Evolutionary conservation across 495 filamentous ascomycete genomes (phyloP).

Genomic region (Apiosordaria backusii): DNA sequence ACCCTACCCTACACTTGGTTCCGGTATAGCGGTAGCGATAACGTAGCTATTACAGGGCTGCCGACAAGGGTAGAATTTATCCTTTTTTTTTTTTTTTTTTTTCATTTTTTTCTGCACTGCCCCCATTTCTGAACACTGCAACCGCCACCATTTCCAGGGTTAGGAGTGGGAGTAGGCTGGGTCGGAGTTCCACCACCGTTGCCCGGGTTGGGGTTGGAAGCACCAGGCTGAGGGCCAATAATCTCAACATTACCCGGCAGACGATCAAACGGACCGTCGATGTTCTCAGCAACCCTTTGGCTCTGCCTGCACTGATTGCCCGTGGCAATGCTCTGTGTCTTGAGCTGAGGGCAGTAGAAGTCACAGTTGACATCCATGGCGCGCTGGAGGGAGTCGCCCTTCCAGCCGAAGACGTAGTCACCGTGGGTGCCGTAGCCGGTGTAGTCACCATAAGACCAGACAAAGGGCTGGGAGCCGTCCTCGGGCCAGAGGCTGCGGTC

Average conservation of each 20-base stretch:
- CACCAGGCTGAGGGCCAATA: constrained; percentile 21
- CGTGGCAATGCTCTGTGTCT: constrained; percentile 26
- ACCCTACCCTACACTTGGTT: too few species aligned
- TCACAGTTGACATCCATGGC: constrained; percentile 40
- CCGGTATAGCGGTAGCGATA: too few species aligned
- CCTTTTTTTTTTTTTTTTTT: too few species aligned
- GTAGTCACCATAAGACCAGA: constrained; percentile 44
- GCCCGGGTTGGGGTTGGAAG: constrained; percentile 4
- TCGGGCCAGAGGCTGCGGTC: constrained; percentile 38
- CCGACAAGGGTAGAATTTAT: too few species aligned
- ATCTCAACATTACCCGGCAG: constrained; percentile 18
- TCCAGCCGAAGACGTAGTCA: constrained; percentile 45
- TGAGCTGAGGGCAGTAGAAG: background rate
- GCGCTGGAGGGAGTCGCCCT: constrained; percentile 36
- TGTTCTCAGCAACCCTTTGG: constrained; percentile 33
- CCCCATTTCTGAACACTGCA: constrained; percentile 10
- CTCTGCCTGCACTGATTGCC: constrained; percentile 36
- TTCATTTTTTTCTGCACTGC: constrained; percentile 19
- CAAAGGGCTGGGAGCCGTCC: constrained; percentile 45
- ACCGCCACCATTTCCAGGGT: constrained; percentile 7
- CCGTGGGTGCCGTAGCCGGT: constrained; percentile 42
- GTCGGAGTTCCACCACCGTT: background rate
- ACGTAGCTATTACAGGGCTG: too few species aligned
- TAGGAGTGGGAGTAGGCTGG: background rate
- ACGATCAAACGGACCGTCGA: constrained; percentile 32